Evolutionary conservation across 345 rosid genomes (phyloP).

Genomic region (Salix caprea): DNA sequence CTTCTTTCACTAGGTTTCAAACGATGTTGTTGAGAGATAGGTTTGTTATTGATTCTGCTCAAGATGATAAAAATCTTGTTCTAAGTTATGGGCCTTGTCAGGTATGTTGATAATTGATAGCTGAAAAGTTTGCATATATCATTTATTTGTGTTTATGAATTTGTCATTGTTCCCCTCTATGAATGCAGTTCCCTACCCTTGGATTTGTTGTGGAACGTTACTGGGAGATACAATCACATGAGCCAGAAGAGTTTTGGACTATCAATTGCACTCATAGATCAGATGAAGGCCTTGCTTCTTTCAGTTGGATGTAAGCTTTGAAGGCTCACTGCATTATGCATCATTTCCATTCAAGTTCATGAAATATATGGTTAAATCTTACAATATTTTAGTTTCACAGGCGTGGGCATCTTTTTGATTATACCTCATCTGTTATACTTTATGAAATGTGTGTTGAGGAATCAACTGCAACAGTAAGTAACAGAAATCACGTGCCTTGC

Average conservation of each 20-base stretch:
- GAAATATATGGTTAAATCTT: constrained; percentile 5
- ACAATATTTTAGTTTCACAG: constrained; percentile 39
- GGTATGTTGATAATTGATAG: constrained; percentile 36
- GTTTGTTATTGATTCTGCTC: constrained; percentile 61
- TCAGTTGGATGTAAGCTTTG: constrained; percentile 73
- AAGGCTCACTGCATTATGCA: neutral
- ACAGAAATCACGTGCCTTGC: constrained; percentile 14
- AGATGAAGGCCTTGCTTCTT: constrained; percentile 71
- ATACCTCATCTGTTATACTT: constrained; percentile 62
- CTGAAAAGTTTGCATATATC: neutral
- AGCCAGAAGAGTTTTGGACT: constrained; percentile 93
- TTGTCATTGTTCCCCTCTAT: constrained; percentile 14
- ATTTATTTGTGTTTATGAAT: constrained; percentile 4
- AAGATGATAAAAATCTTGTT: constrained; percentile 79
- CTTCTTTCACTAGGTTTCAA: constrained; percentile 96
- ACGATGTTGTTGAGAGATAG: constrained; percentile 83
- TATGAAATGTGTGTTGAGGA: constrained; percentile 94
- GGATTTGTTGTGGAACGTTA: constrained; percentile 94
- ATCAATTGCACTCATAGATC: constrained; percentile 80
- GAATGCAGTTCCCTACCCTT: constrained; percentile 80
- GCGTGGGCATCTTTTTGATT: constrained; percentile 94
- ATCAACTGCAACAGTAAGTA: constrained; percentile 81
- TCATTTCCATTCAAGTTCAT: constrained; percentile 11
- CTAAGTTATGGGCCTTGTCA: constrained; percentile 98
- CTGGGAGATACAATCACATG: constrained; percentile 96